Evolutionary conservation across 2,329 filamentous ascomycete genomes (phyloP).

Genomic region (Coniochaeta pulveracea): DNA sequence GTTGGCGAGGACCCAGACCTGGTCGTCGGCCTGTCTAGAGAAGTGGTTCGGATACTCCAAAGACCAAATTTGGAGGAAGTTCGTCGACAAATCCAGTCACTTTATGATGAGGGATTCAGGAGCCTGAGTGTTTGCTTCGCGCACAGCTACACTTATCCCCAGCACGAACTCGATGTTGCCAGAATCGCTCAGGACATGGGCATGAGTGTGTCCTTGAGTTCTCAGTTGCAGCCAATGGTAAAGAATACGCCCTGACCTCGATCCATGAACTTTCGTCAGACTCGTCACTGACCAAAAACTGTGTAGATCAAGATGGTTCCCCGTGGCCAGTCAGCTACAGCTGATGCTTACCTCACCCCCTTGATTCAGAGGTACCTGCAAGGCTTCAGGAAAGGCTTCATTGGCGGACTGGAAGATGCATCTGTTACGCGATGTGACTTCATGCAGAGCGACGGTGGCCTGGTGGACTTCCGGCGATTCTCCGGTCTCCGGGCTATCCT

Average conservation of each 20-base stretch:
- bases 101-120: constrained; percentile 48
- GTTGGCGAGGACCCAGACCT: constrained; percentile 19
- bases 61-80: constrained; percentile 43
- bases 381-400: constrained; percentile 53
- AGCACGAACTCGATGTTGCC: constrained; percentile 9
- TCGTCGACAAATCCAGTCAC: constrained; percentile 40
- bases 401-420: constrained; percentile 42
- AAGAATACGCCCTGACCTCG: no score
- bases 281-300: no score
- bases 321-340: constrained; percentile 56
- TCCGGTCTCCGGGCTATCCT: constrained; percentile 42
- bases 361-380: constrained; percentile 59
- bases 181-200: constrained; percentile 23
- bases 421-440: constrained; percentile 57
- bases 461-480: constrained; percentile 10
- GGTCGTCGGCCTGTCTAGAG: constrained; percentile 54
- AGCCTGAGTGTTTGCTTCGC: constrained; percentile 23
- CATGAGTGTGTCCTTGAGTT: constrained; percentile 55
- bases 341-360: constrained; percentile 65
- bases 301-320: constrained; percentile 66
- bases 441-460: constrained; percentile 53
- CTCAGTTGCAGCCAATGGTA: constrained; percentile 62
- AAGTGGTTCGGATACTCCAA: constrained; percentile 56
- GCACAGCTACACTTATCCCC: constrained; percentile 10
- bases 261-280: no score